phyloP scores from a whole-genome alignment of 2,329 filamentous ascomycete genomes.

The Colletotrichum eleusines region DNA sequence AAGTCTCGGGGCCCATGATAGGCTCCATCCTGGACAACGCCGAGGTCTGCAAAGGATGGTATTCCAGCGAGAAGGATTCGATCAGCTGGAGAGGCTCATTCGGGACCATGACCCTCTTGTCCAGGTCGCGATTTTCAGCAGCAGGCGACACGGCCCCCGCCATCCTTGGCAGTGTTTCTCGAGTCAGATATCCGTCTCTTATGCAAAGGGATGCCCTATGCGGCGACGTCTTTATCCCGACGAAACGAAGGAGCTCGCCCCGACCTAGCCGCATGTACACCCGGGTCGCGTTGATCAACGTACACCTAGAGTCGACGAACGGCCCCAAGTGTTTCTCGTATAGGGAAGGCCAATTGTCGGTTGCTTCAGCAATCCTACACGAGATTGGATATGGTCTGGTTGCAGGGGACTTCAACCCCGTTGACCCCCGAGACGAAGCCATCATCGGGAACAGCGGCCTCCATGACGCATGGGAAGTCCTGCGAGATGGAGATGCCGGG shows the following conservation, averaged over 20 bases:
- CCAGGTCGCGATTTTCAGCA: conserved; percentile 45
- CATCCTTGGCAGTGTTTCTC: conserved; percentile 49
- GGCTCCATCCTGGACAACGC: conserved; percentile 44
- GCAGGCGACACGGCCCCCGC: background rate
- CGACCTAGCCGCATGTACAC: background rate
- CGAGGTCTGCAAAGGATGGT: conserved; percentile 48
- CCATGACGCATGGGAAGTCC: conserved; percentile 51
- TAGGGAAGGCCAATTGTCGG: conserved; percentile 49
- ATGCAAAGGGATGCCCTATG: conserved; percentile 52
- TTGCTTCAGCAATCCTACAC: conserved; percentile 46
- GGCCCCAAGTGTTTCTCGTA: conserved; percentile 42
- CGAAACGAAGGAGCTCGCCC: conserved; percentile 23
- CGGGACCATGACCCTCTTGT: conserved; percentile 47
- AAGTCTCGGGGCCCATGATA: conserved; percentile 48
- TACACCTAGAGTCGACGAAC: conserved; percentile 54
- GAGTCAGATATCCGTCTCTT: conserved; percentile 48
- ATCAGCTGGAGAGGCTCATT: conserved; percentile 45
- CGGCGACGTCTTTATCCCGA: conserved; percentile 49
- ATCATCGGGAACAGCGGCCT: conserved; percentile 50
- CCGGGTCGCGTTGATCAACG: conserved; percentile 51
- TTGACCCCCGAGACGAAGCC: conserved; percentile 50
- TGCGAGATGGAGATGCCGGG: conserved; percentile 48
- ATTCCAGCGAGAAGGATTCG: conserved; percentile 48
- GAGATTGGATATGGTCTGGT: conserved; percentile 49
- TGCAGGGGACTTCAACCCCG: conserved; percentile 56